Percentiles rank a stretch among this genome's conserved stretches.
Conservation (phyloP, 2,329 filamentous ascomycete species). For the Thermothelomyces thermophilus region DNA sequence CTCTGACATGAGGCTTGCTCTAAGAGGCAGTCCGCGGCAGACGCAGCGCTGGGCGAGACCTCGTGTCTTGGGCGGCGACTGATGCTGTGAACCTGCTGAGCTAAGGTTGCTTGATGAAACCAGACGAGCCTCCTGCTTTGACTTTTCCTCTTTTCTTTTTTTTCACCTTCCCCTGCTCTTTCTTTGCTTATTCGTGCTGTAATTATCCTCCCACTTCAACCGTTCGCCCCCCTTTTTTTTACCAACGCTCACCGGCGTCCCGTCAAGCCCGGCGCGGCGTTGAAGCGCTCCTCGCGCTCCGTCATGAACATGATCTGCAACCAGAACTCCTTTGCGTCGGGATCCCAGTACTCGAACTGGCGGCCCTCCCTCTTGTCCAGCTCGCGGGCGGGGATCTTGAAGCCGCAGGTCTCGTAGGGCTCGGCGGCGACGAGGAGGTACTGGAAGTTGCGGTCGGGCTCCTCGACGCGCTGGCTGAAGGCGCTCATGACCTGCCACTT, state of each 20-base stretch:
- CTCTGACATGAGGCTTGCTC: no score
- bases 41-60: no score
- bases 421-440: slow-evolving; percentile 93
- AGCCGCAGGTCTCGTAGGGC: slow-evolving; percentile 94
- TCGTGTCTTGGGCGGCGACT: no score
- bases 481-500: slow-evolving; percentile 96
- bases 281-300: slow-evolving; percentile 87
- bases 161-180: no score
- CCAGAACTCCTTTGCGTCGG: slow-evolving; percentile 95
- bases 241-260: slow-evolving; percentile 35
- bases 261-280: slow-evolving; percentile 55
- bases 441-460: slow-evolving; percentile 89
- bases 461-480: slow-evolving; percentile 91
- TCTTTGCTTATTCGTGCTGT: no score
- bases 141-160: no score
- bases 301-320: slow-evolving; percentile 98
- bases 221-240: neutral
- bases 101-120: no score
- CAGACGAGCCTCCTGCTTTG: no score
- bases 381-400: slow-evolving; percentile 91
- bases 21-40: no score
- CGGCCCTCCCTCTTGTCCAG: slow-evolving; percentile 82
- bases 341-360: slow-evolving; percentile 94
- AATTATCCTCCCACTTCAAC: no score
- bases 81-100: no score